Percentiles rank a stretch among this genome's conserved stretches.
Evolutionary conservation across 331 rosid species (phyloP).

Genomic region (Pyrus hybrid): DNA sequence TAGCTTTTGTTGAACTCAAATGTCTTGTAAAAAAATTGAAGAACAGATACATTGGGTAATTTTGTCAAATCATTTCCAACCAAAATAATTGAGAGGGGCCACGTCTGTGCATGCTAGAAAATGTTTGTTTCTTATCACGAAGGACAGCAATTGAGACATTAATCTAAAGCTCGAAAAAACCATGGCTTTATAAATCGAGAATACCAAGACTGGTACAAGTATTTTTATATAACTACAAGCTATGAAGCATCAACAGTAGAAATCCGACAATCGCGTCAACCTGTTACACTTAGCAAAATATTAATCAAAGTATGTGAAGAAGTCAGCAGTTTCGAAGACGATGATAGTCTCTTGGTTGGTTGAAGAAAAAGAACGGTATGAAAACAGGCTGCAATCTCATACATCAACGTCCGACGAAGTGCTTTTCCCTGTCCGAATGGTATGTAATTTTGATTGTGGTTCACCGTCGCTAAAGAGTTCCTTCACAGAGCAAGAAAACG

Average conservation of each 20-base stretch:
- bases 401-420: conserved; percentile 27
- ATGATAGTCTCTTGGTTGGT: neutral
- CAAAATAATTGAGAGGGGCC: too few relatives aligned
- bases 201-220: neutral
- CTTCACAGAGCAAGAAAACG: conserved; percentile 27
- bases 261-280: neutral
- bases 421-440: conserved; percentile 27
- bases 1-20: too few relatives aligned
- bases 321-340: neutral
- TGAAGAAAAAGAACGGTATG: neutral
- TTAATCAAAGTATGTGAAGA: neutral
- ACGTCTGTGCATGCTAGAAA: too few relatives aligned
- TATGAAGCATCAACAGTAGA: neutral
- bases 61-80: too few relatives aligned
- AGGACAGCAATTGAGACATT: neutral
- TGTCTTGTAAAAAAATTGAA: too few relatives aligned
- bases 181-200: neutral
- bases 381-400: conserved; percentile 7
- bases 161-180: neutral
- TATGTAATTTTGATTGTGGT: conserved; percentile 28
- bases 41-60: too few relatives aligned
- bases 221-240: conserved; percentile 6
- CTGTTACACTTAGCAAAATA: neutral
- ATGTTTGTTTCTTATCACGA: neutral
- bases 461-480: conserved; percentile 26